phyloP scores from a whole-genome alignment of 371 early-diverging fungal genomes.

The Coemansia sp. region DNA sequence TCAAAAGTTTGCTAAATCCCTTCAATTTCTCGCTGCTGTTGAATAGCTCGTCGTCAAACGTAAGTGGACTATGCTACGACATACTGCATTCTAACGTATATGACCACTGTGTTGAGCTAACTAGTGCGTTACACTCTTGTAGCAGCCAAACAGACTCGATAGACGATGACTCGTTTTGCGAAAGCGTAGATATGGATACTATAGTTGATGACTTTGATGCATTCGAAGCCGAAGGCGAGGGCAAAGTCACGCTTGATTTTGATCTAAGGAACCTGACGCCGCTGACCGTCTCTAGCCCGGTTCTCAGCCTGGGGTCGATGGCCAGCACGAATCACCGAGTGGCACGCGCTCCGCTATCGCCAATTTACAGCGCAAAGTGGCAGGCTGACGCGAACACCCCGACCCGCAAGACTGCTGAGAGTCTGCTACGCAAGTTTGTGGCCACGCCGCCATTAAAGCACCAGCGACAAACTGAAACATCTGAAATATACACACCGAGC shows the following conservation, averaged over 20 bases:
- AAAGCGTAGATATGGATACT: background rate
- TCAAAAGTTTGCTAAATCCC: background rate
- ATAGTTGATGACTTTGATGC: constrained; percentile 5
- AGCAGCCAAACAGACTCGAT: constrained; percentile 36
- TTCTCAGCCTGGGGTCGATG: constrained; percentile 13
- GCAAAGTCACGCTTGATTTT: background rate
- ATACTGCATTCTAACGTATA: no score
- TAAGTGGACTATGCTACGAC: background rate
- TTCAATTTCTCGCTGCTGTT: background rate
- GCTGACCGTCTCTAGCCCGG: constrained; percentile 24
- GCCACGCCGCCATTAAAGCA: background rate
- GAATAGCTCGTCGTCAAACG: constrained; percentile 10
- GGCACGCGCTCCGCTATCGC: background rate
- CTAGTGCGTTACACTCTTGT: background rate
- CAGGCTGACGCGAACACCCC: background rate
- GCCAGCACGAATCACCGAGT: background rate
- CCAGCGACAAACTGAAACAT: background rate
- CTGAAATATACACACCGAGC: background rate
- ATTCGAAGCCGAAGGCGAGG: background rate
- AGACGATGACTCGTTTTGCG: constrained; percentile 18
- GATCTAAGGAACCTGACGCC: background rate
- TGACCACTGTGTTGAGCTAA: background rate
- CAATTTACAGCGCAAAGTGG: background rate
- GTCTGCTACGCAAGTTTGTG: background rate
- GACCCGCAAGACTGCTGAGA: background rate